Evolutionary conservation across 75 land plant species (phyloP).

Genomic region (Picea glauca): DNA sequence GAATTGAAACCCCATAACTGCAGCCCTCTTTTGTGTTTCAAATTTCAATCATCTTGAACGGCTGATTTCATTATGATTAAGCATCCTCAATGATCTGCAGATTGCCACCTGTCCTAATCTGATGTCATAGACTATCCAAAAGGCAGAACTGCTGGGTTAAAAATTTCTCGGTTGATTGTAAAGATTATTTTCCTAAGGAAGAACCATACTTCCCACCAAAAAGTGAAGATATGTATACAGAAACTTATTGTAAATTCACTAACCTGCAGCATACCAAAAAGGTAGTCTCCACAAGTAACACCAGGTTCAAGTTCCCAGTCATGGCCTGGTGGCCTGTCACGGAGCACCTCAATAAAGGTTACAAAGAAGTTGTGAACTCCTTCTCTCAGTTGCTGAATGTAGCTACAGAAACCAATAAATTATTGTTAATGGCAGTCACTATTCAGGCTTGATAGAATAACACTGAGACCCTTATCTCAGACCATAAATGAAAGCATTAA

Average conservation of each 20-base stretch:
- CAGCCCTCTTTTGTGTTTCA: neutral
- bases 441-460: neutral
- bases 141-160: neutral
- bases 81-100: neutral
- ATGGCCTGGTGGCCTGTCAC: conserved; percentile 97
- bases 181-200: too few species aligned
- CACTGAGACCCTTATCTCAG: neutral
- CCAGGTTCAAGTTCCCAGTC: conserved; percentile 99
- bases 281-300: conserved; percentile 95
- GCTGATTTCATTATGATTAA: too few species aligned
- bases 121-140: neutral
- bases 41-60: neutral
- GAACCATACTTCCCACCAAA: conserved; percentile 4
- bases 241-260: neutral
- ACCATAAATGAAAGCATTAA: neutral
- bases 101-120: neutral
- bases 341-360: conserved; percentile 94
- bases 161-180: too few species aligned
- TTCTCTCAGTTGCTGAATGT: conserved; percentile 93
- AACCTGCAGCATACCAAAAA: conserved; percentile 97
- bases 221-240: too few species aligned
- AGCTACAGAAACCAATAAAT: conserved; percentile 39
- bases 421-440: conserved; percentile 3
- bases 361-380: conserved; percentile 95
- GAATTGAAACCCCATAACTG: neutral